Conservation (phyloP, 768 basidiomycete genomes). For the Tylopilus rubrobrunneus region DNA sequence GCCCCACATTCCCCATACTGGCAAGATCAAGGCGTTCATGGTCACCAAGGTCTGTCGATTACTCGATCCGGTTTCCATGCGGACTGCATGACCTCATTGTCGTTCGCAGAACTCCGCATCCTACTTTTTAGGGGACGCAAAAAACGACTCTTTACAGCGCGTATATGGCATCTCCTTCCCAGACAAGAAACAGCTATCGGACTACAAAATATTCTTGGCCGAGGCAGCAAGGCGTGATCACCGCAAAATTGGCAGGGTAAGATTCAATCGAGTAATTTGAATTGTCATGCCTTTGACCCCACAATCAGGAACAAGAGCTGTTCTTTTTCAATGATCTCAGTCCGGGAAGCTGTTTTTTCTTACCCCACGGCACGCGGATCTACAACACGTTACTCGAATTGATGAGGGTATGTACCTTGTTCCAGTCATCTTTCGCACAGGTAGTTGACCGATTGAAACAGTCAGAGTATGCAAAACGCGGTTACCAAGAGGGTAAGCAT, state of each 20-base stretch:
- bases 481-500: slow-evolving; percentile 81
- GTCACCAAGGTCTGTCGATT: slow-evolving; percentile 72
- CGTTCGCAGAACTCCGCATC: slow-evolving; percentile 82
- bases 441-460: slow-evolving; percentile 28
- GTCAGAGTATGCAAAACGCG: slow-evolving; percentile 92
- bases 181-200: slow-evolving; percentile 89
- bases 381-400: slow-evolving; percentile 92
- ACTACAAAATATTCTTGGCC: slow-evolving; percentile 93
- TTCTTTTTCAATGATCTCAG: slow-evolving; percentile 98
- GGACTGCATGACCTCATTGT: background rate
- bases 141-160: slow-evolving; percentile 92
- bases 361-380: slow-evolving; percentile 95
- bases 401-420: slow-evolving; percentile 64
- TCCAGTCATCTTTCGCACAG: background rate
- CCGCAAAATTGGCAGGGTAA: slow-evolving; percentile 85
- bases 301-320: slow-evolving; percentile 80
- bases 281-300: background rate
- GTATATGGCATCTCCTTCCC: slow-evolving; percentile 99
- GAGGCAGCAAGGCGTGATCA: slow-evolving; percentile 99
- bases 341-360: slow-evolving; percentile 94
- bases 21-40: slow-evolving; percentile 96
- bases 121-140: slow-evolving; percentile 93
- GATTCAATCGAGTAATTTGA: slow-evolving; percentile 5
- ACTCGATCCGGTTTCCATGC: background rate
- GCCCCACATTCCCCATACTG: slow-evolving; percentile 97